Base-by-base conservation (phyloP, 2,329 filamentous ascomycete genomes). In the Paraphaeosphaeria minitans region DNA sequence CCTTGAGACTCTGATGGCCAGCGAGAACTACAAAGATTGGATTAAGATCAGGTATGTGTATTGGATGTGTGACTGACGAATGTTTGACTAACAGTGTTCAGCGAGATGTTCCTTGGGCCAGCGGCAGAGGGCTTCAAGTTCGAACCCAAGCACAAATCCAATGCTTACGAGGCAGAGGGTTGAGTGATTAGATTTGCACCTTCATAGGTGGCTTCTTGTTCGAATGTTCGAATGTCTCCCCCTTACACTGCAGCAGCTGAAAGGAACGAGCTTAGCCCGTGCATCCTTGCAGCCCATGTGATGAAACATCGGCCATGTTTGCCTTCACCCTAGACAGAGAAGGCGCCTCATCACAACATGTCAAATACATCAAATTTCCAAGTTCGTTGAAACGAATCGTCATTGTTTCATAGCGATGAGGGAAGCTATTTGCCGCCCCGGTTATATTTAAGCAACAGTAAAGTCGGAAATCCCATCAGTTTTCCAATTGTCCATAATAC, bases 111-210 rank as follows among this genome's bases (percentile, higher is more conserved):
- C 82, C 84, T 99, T 19, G 95, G 95, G 8, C 92, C 92, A 47
- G 91, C 92, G 7, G 92, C 96, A 67, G 88, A 91, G 41, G 89
- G 91, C 69, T 99, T 98, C 84, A 89, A 90, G 66, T 99, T 98
- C 79, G 88, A 94, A 79, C 95, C 95, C 3, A 99, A 99, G 83
- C 95, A 99, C 82, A 98, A 97, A 82, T 95, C 92, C 48, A 96
- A 96, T 74, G 86, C 89, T 54, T 97, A 97, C 73, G 90, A 78
- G 93, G 77, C 75, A 10, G 75, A 77, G 60, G 75, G 75, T 2
- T 77, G 54, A 56, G 10, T 16, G 13, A 19, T 9, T 42, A 22
- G 33, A 29, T n/a, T 35, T 14, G 3, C 16, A 3, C 4, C 41
- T 43, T 1, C 16, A 39, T 8, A 22, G 10, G 29, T 31, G 29